Evolutionary conservation across 2,329 filamentous ascomycete genomes (phyloP), one percentile per base, ranked within the genome.

Genomic region (Scolecobasidium constrictum): DNA sequence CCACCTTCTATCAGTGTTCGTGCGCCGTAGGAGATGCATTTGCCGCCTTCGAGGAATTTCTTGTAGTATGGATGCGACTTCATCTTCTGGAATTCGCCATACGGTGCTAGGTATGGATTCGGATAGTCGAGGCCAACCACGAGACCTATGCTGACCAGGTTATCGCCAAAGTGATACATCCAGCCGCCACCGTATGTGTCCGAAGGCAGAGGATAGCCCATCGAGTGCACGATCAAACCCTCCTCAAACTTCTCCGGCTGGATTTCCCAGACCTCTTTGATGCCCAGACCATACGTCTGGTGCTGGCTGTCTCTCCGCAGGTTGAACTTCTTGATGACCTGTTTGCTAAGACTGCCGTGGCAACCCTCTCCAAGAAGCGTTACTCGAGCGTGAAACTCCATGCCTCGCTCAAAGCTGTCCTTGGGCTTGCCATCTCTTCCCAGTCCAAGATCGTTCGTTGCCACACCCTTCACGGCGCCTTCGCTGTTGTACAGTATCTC

Each of bases 111-210:
- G 86, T 90, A 98, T 0, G 92, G 92, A 64, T 98, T 98, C 34
- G 85, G 73, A 61, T 98, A 98, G 68, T 98, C 92, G 42, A 98
- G 73, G 18, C 88, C 88, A 28, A 93, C 84, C 9, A 98, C 92
- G 15, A 96, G 71, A 18, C 92, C 92, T 44, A 98, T 72, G 51
- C 81, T 87, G 47, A 98, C 90, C 54, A 96, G 75, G 63, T 96
- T 98, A 54, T 98, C 90, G 28, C 88, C 92, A 62, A 96, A 98
- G 63, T 98, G 92, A 58, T 98, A 98, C 85, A 98, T 88, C 81
- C 87, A 98, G n/a, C 85, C 87, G 50, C 92, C 92, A 51, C 92
- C 92, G 59, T 98, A 98, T 6, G 88, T 92, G 58, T 96, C 83
- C 53, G 73, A 77, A 13, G 86, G 77, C 35, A 98, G 66, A 16